Evolutionary conservation across 352 stramenopile species (phyloP).

Genomic region (Pythium dissimile): DNA sequence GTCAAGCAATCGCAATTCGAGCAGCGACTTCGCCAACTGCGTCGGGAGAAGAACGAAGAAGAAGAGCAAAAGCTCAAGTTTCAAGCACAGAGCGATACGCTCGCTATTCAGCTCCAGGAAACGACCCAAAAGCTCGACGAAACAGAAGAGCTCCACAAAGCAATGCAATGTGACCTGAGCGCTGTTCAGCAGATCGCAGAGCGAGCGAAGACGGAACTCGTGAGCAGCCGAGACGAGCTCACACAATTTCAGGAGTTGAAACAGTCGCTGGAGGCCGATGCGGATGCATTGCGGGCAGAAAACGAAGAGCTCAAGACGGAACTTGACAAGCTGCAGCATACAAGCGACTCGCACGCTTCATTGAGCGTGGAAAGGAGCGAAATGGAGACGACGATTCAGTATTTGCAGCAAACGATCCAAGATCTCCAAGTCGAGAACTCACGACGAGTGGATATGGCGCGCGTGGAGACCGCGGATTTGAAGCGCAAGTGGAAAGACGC

Average conservation of each 20-base stretch:
- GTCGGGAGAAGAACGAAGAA: slow-evolving; percentile 79
- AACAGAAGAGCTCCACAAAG: slow-evolving; percentile 51
- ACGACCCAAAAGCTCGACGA: slow-evolving; percentile 40
- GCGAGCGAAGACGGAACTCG: slow-evolving; percentile 17
- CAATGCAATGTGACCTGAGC: slow-evolving; percentile 33
- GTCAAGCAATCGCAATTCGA: slow-evolving; percentile 78
- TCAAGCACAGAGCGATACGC: slow-evolving; percentile 49
- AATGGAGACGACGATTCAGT: slow-evolving; percentile 58
- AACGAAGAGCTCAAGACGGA: slow-evolving; percentile 37
- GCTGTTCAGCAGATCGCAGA: slow-evolving; percentile 22
- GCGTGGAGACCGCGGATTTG: slow-evolving; percentile 46
- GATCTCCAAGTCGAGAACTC: slow-evolving; percentile 52
- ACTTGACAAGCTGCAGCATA: slow-evolving; percentile 35
- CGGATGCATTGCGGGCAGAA: slow-evolving; percentile 29
- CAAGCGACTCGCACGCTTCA: slow-evolving; percentile 42
- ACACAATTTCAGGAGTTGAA: slow-evolving; percentile 26
- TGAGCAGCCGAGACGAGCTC: slow-evolving; percentile 26
- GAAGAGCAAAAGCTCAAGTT: slow-evolving; percentile 53
- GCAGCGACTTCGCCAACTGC: slow-evolving; percentile 55
- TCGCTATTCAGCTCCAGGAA: slow-evolving; percentile 45
- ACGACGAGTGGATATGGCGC: slow-evolving; percentile 59
- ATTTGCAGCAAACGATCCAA: slow-evolving; percentile 49
- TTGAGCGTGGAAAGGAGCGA: slow-evolving; percentile 51
- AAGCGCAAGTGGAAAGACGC: slow-evolving; percentile 84
- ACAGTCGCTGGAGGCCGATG: slow-evolving; percentile 21